Base-by-base conservation (phyloP, 1,284 basidiomycete genomes). In the Cerioporus squamosus region DNA sequence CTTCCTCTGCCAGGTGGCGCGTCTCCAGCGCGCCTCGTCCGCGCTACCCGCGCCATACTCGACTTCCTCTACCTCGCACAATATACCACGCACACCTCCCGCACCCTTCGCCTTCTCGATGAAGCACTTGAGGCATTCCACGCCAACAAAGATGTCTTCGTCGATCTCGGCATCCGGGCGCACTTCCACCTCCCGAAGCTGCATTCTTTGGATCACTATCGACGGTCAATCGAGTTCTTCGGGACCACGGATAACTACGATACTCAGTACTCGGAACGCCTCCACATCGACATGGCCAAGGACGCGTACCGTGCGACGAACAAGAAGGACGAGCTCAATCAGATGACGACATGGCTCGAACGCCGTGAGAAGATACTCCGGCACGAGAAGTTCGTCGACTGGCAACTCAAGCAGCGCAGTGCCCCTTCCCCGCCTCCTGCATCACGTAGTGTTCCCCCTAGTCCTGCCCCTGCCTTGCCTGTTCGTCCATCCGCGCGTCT, bases 271-370 rank as follows among this genome's bases (percentile, higher is more conserved):
- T 64, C 70, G 15, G 73, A 75, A 51, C 69, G 63, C 0, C 65
- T 75, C 6, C 69, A 71, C 44, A 74, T 75, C 38, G 68, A 74
- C 66, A 60, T 72, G 14, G 68, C 70, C 10, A 77, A 77, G 54
- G 61, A 71, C 38, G 71, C 66, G 0, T 75, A 72, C 47, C 57
- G 66, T 15, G 67, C 71, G 5, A 72, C 69, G 9, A 76, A 76
- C 57, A 51, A 61, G 6, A 65, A 67, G 24, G 70, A 76, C 46
- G 66, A 72, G 50, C 64, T 66, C 39, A 42, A 63, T 2, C 73
- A 76, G 51, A 77, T 77, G 75, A 71, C 70, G 12, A 46, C 48
- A 2, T 76, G 75, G 74, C 62, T 77, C 1, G 61, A 70, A 22
- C 59, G 70, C 3, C 51, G 64, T 22, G 72, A 74, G 50, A 68